Conservation (phyloP, 1,284 basidiomycete genomes). For the Ganoderma meredithae region DNA sequence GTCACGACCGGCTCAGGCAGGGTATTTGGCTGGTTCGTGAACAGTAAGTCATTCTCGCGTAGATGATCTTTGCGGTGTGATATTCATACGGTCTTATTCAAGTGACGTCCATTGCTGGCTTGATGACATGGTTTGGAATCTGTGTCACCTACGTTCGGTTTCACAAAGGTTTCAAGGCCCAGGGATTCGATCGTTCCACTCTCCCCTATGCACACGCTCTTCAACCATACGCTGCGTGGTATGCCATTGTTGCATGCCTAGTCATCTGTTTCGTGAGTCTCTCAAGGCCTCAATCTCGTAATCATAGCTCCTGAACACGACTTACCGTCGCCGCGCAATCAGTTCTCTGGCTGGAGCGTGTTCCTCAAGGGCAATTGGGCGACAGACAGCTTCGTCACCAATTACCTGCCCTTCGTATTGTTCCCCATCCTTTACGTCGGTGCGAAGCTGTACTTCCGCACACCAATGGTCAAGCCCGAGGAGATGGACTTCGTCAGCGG, state of each 20-base stretch:
- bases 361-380: slow-evolving; percentile 77
- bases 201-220: slow-evolving; percentile 74
- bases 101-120: slow-evolving; percentile 57
- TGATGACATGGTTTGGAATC: slow-evolving; percentile 90
- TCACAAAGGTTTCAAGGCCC: slow-evolving; percentile 76
- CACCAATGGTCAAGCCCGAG: slow-evolving; percentile 52
- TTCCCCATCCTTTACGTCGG: slow-evolving; percentile 81
- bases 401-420: slow-evolving; percentile 79
- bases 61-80: not conserved
- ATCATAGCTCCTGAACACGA: not conserved
- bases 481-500: slow-evolving; percentile 85
- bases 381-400: slow-evolving; percentile 58
- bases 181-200: slow-evolving; percentile 70
- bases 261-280: slow-evolving; percentile 73
- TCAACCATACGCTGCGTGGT: slow-evolving; percentile 80
- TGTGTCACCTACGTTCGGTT: slow-evolving; percentile 84
- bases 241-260: slow-evolving; percentile 58
- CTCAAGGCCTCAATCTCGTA: not conserved
- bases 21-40: slow-evolving; percentile 70
- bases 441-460: slow-evolving; percentile 60
- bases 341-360: slow-evolving; percentile 80
- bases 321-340: slow-evolving; percentile 11
- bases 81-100: slow-evolving; percentile 1
- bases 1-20: slow-evolving; percentile 62
- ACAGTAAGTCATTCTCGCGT: slow-evolving; percentile 45